Evolutionary conservation across 2,329 filamentous ascomycete genomes (phyloP).

Genomic region (Fusarium robinianum): DNA sequence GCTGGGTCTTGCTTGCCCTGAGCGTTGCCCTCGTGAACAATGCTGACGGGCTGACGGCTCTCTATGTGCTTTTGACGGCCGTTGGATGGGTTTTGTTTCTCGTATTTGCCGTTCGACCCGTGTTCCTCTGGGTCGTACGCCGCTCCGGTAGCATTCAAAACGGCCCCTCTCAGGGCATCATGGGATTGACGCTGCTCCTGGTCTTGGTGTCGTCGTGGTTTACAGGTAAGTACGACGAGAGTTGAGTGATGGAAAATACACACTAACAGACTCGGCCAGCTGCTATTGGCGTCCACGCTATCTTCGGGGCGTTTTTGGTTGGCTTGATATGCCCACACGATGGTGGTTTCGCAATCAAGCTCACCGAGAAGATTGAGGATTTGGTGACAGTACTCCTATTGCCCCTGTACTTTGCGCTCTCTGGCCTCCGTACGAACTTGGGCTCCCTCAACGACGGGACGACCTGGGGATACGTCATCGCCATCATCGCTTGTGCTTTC

Average conservation of each 20-base stretch:
- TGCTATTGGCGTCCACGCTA: slow-evolving; percentile 90
- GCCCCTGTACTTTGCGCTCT: slow-evolving; percentile 91
- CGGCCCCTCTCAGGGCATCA: slow-evolving; percentile 83
- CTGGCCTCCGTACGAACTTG: slow-evolving; percentile 85
- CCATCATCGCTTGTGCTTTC: slow-evolving; percentile 80
- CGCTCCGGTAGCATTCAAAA: slow-evolving; percentile 80
- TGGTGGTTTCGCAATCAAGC: slow-evolving; percentile 84
- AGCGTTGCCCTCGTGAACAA: slow-evolving; percentile 94
- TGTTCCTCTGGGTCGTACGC: slow-evolving; percentile 74
- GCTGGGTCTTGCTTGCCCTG: slow-evolving; percentile 87
- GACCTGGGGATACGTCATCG: slow-evolving; percentile 89
- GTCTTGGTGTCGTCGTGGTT: slow-evolving; percentile 83
- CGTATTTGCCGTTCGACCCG: slow-evolving; percentile 71
- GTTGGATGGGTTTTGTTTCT: slow-evolving; percentile 79
- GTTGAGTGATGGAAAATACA: background rate
- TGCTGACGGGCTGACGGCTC: slow-evolving; percentile 75
- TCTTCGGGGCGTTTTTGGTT: slow-evolving; percentile 90
- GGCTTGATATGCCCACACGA: slow-evolving; percentile 91
- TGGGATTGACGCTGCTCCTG: slow-evolving; percentile 80
- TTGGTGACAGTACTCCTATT: slow-evolving; percentile 81
- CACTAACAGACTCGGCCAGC: slow-evolving; percentile 14
- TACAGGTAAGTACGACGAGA: slow-evolving; percentile 53
- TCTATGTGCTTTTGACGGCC: slow-evolving; percentile 80
- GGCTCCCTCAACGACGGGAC: slow-evolving; percentile 80
- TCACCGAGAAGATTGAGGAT: slow-evolving; percentile 95